These are phyloP conservation scores for Phytophthora fragariaefolia DNA, from an alignment of 352 stramenopile genomes.

Conservation along the genomic window DNA sequence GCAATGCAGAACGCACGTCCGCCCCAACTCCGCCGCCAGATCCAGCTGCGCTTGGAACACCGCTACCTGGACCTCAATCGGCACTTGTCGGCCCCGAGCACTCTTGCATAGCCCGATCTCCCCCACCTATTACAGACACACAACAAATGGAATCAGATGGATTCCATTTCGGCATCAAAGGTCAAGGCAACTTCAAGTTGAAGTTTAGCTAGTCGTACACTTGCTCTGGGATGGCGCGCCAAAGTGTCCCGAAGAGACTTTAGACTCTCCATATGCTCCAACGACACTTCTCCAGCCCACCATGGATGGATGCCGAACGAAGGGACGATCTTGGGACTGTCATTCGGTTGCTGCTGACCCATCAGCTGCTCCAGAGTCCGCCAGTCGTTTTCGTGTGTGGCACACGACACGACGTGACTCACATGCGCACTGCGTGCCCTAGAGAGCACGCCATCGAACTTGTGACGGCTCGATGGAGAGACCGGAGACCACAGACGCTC, in stretches of 20 bases:
- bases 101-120: conserved; percentile 87
- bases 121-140: conserved; percentile 57
- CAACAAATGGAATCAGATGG: background rate
- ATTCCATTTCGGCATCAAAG: background rate
- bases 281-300: conserved; percentile 49
- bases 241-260: conserved; percentile 44
- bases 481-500: conserved; percentile 30
- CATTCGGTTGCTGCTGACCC: conserved; percentile 1
- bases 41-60: conserved; percentile 60
- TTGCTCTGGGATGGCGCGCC: conserved; percentile 45
- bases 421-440: conserved; percentile 47
- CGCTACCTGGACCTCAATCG: conserved; percentile 48
- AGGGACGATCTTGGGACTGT: conserved; percentile 44
- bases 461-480: conserved; percentile 20
- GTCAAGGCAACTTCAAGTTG: conserved; percentile 37
- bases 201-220: conserved; percentile 48
- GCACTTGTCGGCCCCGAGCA: conserved; percentile 52
- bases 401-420: conserved; percentile 63
- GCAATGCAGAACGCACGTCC: conserved; percentile 76
- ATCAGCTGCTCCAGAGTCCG: conserved; percentile 53
- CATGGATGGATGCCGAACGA: conserved; percentile 82
- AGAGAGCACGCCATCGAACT: conserved; percentile 42
- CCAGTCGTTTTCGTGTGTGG: conserved; percentile 75
- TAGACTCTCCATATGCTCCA: conserved; percentile 35
- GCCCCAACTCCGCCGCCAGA: conserved; percentile 55